A percentile compares a stretch with the other conserved stretches of the same genome.
These are phyloP conservation scores for Aspergillus ruber DNA, from an alignment of 2,329 filamentous ascomycete genomes.

Conservation along the genomic window DNA sequence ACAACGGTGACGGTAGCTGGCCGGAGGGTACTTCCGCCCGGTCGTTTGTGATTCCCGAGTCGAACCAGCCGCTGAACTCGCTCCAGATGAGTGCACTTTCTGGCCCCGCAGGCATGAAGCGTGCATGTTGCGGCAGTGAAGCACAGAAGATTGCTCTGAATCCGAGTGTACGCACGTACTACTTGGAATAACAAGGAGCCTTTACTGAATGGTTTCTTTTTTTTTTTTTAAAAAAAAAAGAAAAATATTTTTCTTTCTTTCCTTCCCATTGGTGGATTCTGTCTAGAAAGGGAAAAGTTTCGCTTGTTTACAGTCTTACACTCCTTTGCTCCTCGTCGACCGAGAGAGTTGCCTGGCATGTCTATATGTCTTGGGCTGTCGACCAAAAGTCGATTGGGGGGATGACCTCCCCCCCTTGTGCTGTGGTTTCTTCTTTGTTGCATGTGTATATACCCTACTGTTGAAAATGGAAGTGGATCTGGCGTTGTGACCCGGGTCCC, in stretches of 20 bases:
- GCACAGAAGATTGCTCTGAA: conserved; percentile 30
- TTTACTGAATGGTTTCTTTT: conserved; percentile 8
- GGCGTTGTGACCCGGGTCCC: conserved; percentile 13
- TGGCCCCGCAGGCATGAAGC: conserved; percentile 33
- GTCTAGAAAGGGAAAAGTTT: conserved; percentile 16
- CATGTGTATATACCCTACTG: conserved; percentile 24
- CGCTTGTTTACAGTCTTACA: conserved; percentile 12
- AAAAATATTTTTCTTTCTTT: conserved; percentile 6
- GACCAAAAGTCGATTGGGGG: conserved; percentile 10
- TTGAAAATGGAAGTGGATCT: conserved; percentile 18
- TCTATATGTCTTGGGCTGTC: conserved; percentile 7
- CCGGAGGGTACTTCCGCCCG: conserved; percentile 26
- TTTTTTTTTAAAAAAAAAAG: conserved; percentile 3
- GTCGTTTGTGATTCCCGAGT: conserved; percentile 25
- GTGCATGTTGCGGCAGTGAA: conserved; percentile 36
- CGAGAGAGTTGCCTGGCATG: conserved; percentile 8
- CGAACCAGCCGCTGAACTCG: conserved; percentile 13
- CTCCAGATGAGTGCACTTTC: conserved; percentile 22
- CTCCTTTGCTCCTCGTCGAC: conserved; percentile 12
- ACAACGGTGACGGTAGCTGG: conserved; percentile 20
- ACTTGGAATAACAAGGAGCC: conserved; percentile 15
- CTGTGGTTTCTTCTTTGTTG: conserved; percentile 17
- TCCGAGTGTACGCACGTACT: conserved; percentile 27
- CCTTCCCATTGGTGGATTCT: conserved; percentile 14
- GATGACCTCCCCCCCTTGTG: conserved; percentile 9